Evolutionary conservation across 129 eudicot species (phyloP), one percentile per base, ranked within the genome.

Genomic region (Smallanthus sonchifolius): DNA sequence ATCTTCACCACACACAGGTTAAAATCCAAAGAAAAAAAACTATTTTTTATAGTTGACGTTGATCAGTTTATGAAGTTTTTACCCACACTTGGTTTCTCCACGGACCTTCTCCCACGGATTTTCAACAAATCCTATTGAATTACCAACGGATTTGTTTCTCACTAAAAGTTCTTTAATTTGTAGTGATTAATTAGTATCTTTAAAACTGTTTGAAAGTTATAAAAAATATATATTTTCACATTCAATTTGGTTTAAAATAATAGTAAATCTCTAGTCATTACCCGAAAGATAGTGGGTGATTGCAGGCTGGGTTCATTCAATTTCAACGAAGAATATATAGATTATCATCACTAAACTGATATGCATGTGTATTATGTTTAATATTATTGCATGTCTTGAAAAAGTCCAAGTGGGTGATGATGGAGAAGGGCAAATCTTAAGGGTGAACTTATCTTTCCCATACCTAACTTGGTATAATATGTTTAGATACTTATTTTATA

Each of bases 381-480:
- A 28, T 30, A 57, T 56, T 52, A 15, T 44, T 60, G 14, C 48
- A 69, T 40, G 65, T 17, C 70, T 20, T 44, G 15, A 75, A 63
- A 70, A 73, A 7, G 43, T 62, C 45, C 32, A 61, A 70, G 56
- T 62, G 16, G 54, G 72, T 78, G 72, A 32, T 61, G 54, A 69
- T 60, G 36, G 35, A 19, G 82, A 78, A 49, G 15, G 56, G 82
- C 66, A 70, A 28, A 64, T 48, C 20, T 60, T 19, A 52, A 42
- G 72, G 72, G 60, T 78, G 67, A 52, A 62, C 77, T 13, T 45
- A 62, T 71, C 77, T 71, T 70, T 78, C 72, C 13, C 7, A 38
- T 78, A 71, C 82, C 73, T 71, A 78, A 78, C 72, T 78, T 61
- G 30, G 15, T 65, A 55, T 20, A 20, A 55, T 49, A 15, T 24